Percentiles rank a stretch among this genome's conserved stretches.
Evolutionary conservation across 2,329 filamentous ascomycete species (phyloP).

Genomic region (Venturia oleaginea): DNA sequence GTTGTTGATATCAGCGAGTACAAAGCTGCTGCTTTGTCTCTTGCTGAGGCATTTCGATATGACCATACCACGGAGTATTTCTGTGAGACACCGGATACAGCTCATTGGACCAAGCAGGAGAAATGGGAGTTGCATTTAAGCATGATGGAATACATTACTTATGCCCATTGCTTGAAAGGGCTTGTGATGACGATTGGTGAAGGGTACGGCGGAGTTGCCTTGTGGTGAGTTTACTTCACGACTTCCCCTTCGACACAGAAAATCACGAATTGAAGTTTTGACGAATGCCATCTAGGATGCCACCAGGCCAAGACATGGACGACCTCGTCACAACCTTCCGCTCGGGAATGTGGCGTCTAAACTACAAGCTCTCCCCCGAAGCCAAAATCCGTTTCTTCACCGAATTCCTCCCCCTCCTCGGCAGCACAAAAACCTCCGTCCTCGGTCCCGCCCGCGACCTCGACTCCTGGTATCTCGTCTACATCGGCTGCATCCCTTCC

Average conservation of each 20-base stretch:
- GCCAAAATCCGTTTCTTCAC: constrained; percentile 65
- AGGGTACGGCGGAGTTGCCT: constrained; percentile 66
- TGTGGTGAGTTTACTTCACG: constrained; percentile 52
- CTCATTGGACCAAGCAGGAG: constrained; percentile 52
- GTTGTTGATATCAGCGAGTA: constrained; percentile 57
- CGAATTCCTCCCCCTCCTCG: constrained; percentile 67
- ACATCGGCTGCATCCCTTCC: constrained; percentile 65
- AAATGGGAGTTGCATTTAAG: constrained; percentile 70
- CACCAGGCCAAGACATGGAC: constrained; percentile 64
- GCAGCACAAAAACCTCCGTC: constrained; percentile 60
- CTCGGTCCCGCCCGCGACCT: constrained; percentile 54
- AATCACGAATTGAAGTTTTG: not conserved
- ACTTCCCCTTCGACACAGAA: not conserved
- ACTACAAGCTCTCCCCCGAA: constrained; percentile 64
- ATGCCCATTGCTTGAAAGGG: constrained; percentile 65
- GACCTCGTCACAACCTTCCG: constrained; percentile 63
- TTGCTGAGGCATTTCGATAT: constrained; percentile 68
- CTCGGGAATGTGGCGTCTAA: constrained; percentile 68
- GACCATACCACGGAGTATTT: constrained; percentile 70
- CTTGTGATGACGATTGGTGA: constrained; percentile 65
- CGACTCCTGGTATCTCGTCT: constrained; percentile 73
- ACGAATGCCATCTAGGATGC: constrained; percentile 48
- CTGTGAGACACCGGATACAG: constrained; percentile 60
- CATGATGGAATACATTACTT: constrained; percentile 69
- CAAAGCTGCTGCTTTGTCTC: constrained; percentile 59